Evolutionary conservation across 2,329 filamentous ascomycete genomes (phyloP), one percentile per base, ranked within the genome.

Genomic region (Penicillium frequentans): DNA sequence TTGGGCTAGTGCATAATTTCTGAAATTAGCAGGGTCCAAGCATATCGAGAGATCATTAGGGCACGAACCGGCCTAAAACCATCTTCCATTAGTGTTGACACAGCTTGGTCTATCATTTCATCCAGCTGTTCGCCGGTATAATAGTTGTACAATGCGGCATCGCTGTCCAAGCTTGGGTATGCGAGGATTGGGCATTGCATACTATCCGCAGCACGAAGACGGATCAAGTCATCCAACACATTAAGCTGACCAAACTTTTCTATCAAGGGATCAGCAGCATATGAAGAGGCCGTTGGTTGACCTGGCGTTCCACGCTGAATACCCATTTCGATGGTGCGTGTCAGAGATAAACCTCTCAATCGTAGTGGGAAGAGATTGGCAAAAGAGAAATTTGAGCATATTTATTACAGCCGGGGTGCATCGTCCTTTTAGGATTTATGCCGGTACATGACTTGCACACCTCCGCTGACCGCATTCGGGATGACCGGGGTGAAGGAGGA

Each of bases 141-240:
- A 58, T 73, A 73, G 26, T 74, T 74, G 56, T 78, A 79, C 3
- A 70, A 68, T 19, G 68, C 61, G 4, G 68, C 61, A 49, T 66
- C 69, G 29, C 74, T 59, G 2, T 70, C 65, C 3, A 66, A 62
- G 29, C 59, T 68, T 0, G 77, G 76, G 61, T 79, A 76, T 5
- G 76, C 77, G 8, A 79, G 68, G 45, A 79, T 77, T 2, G 75
- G 74, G 46, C 64, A 58, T 60, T 79, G 76, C n/a, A 74, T 60
- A 3, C 66, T 55, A 53, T 79, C 76, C 14, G 66, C 63, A 7
- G 70, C 76, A 42, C 76, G 69, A 49, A 73, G 63, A 3, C 75
- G 74, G 53, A 79, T 72, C 48, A 79, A 64, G 48, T 79, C 77
- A 53, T 79, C 76, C 7, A 79, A 67, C 19, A 75, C 68, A 66